Base-by-base conservation (phyloP, 805 yeast genomes). In the Sugiyamaella smithiae region DNA sequence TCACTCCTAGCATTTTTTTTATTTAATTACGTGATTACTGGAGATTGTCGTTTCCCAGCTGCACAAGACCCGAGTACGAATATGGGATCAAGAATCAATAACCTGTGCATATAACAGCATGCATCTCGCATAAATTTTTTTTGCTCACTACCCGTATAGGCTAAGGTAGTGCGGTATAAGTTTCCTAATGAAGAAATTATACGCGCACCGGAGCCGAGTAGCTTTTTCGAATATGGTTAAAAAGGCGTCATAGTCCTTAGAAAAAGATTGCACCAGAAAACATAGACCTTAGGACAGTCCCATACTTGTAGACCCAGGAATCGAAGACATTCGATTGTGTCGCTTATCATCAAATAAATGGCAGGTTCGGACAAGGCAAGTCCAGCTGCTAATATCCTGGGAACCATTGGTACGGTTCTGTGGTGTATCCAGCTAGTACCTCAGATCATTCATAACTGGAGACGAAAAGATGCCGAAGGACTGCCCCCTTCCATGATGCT, bases 341-440 rank as follows among this genome's bases (percentile, higher is more conserved):
- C n/a, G n/a, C n/a, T n/a, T n/a, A n/a, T n/a, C n/a, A n/a, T n/a
- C n/a, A n/a, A n/a, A n/a, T n/a, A n/a, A n/a, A n/a, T n/a, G n/a
- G n/a, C n/a, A n/a, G n/a, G n/a, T n/a, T 6, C 38, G 6, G 51
- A 43, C 20, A 50, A 40, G 17, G 38, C 47, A 7, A 46, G 56
- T 22, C 54, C 74, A 8, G 88, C 87, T 0, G 77, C 86, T 14
- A 86, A 85, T 43, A 88, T 84, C 5, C 72, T 88, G 47, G 97
- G 88, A 1, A 89, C 96, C 9, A 73, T 87, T 1, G 97, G 96
- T 4, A 91, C 98, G 0, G 81, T 90, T 1, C 75, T 86, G 50
- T 91, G 97, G 97, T 90, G 97, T 65, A 70, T 90, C 55, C 97
- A 91, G 67, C 70, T 91, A 55, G 73, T 89, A 1, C 97, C 97